Evolutionary conservation across 2,329 filamentous ascomycete species (phyloP), one percentile per base, ranked within the genome.

Genomic region (Fusarium robinianum): DNA sequence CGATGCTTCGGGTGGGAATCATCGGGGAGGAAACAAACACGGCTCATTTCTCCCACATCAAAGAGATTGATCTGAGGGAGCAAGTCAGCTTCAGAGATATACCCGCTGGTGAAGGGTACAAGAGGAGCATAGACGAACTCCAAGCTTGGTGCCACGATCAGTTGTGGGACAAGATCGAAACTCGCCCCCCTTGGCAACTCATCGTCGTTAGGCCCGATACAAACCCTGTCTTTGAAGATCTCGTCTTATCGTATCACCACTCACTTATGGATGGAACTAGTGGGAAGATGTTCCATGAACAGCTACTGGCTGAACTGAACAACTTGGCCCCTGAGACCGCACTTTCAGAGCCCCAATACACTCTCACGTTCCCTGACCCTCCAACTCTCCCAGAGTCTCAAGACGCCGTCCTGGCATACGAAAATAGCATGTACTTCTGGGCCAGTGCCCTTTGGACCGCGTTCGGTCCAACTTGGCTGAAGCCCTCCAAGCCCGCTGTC

Each of bases 211-310:
- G 62, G 18, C 44, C 60, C 5, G 33, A 34, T 7, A 11, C 35
- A 10, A 19, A 44, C 4, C 30, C 57, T 2, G 40, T 57, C 5
- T 55, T 63, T 5, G 53, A 72, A 22, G 71, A 79, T 34, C 46
- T 78, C 9, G 50, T 72, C 5, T 78, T 81, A 50, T 66, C 70
- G 5, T 77, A 67, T 22, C 79, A 83, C 48, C 79, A 83, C 51
- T 67, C 71, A 1, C 64, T 82, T 12, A 69, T 70, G 16, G 80
- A 83, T 50, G 80, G 80, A 2, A 65, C 70, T 9, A 72, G 73
- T 50, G 74, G 72, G 0, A 63, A 65, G 18, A 55, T 70, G 2
- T 80, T 83, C 50, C 79, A 83, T 48, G 61, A 68, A 19, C 63
- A 67, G 2, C 62, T 83, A 0, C 66, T 76, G 4, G 53, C 62